Evolutionary conservation across 805 yeast genomes (phyloP).

Genomic region (Candida odintsovae): DNA sequence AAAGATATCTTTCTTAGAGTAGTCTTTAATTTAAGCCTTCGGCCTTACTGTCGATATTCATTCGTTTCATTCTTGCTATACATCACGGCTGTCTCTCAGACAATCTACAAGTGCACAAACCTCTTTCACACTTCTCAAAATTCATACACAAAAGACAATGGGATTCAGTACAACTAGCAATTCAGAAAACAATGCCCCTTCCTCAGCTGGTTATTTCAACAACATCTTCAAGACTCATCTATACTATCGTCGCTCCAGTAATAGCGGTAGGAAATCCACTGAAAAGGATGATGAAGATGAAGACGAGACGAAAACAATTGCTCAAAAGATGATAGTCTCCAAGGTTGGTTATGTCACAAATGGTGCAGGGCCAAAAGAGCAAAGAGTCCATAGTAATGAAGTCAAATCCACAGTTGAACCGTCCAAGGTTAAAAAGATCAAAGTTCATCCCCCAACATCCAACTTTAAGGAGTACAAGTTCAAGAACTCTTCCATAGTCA

Average conservation of each 20-base stretch:
- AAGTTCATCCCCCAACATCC: not conserved
- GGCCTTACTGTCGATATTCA: not conserved
- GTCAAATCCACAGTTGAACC: not conserved
- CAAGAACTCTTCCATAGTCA: constrained; percentile 11
- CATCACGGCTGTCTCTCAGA: not conserved
- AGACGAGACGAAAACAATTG: not conserved
- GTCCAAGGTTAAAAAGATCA: not conserved
- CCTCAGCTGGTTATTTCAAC: constrained; percentile 6
- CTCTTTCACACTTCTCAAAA: not conserved
- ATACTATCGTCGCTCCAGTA: constrained; percentile 3
- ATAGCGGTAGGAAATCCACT: not conserved
- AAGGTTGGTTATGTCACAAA: not conserved
- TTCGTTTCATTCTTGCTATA: not conserved
- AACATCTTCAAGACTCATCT: constrained; percentile 9
- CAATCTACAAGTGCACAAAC: not conserved
- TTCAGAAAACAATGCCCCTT: not conserved
- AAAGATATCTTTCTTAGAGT: no score
- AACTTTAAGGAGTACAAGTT: not conserved
- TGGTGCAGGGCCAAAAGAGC: constrained; percentile 1
- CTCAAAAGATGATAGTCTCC: not conserved
- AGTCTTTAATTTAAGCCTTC: no score
- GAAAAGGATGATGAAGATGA: not conserved
- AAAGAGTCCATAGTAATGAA: not conserved
- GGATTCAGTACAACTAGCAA: not conserved
- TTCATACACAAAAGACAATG: not conserved